Base-by-base conservation (phyloP, 768 basidiomycete genomes). In the Mycena albidolilacea region DNA sequence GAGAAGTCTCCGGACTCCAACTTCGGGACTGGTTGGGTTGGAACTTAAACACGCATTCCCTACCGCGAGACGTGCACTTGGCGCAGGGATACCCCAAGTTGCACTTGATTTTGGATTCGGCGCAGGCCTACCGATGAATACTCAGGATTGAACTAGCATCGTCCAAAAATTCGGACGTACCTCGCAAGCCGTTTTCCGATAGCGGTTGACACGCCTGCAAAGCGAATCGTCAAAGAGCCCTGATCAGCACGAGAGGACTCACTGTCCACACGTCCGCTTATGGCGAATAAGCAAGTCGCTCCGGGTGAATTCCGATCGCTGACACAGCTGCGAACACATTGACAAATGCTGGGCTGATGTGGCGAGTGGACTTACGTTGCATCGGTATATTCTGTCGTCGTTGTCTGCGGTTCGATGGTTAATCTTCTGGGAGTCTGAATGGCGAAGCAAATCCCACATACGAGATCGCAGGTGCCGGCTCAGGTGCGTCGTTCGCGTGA, bases 21-120 rank as follows among this genome's bases (percentile, higher is more conserved):
- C 80, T 85, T 62, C 85, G 80, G 17, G 85, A 85, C 21, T 81
- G 79, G 70, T 85, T 84, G 3, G 86, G 86, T 67, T 87, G 85
- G 78, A 87, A 87, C 80, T 87, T 85, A 79, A 92, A 93, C 48
- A 92, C 78, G 79, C 92, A 93, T 68, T 91, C 88, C 70, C 90
- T 86, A 62, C 90, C 90, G 71, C 91, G 87, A 60, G 88, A 82
- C 50, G 84, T 82, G 79, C 92, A 93, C 79, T 91, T 91, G 19
- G 90, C 87, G 79, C 92, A 93, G 19, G 92, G 92, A 68, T 85
- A 87, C 73, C 90, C 87, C 7, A 92, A 83, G 79, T 92, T 89
- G 80, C 92, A 93, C 82, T 92, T 93, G 15, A 92, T 88, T 81
- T 93, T 93, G n/a, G 91, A 92, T 75, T 91, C 90, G 3, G 91